Base-by-base conservation (phyloP, 345 rosid species). In the Eucalyptus curtisii region DNA sequence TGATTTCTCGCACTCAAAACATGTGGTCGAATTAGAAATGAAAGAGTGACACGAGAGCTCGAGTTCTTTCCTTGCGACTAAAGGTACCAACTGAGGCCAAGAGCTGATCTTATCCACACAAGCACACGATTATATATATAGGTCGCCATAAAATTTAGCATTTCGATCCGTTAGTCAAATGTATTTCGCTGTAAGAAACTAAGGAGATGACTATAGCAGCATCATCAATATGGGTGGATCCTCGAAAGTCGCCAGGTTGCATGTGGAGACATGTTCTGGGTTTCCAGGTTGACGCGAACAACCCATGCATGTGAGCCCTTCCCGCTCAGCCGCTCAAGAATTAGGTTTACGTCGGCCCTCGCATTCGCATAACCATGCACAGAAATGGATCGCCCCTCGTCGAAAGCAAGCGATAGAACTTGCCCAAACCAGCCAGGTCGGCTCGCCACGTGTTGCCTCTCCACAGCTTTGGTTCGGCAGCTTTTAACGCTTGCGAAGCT, bases 261-360 rank as follows among this genome's bases (percentile, higher is more conserved):
- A 87, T 87, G 88, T 87, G 85, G 88, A 57, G 33, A 5, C 88
- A 87, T 68, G 88, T 87, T 87, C 53, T 48, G 50, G 22, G 40
- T 52, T 13, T 37, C 14, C 14, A 86, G 45, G 88, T 55, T 82
- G 45, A 68, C 87, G 86, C 48, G 40, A 64, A 87, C 33, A 88
- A 47, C 49, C 68, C 19, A 57, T 90, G 92, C 92, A 92, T 61
- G 93, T 91, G 93, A 89, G 88, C 87, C 87, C 88, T 90, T 90
- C 89, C 94, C 45, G 86, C 85, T 45, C 27, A 86, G 52, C 86
- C 86, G 44, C 85, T 64, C 88, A 91, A 90, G 91, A 90, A 92
- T 93, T 94, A 93, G 95, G 97, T 92, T 89, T 87, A 90, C 90
- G 96, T 93, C 93, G 89, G 90, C 88, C 61, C 89, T 93, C 91